These are phyloP conservation scores for Leccinum griseonigrum DNA, from an alignment of 1,284 basidiomycete species.

Conservation along the genomic window DNA sequence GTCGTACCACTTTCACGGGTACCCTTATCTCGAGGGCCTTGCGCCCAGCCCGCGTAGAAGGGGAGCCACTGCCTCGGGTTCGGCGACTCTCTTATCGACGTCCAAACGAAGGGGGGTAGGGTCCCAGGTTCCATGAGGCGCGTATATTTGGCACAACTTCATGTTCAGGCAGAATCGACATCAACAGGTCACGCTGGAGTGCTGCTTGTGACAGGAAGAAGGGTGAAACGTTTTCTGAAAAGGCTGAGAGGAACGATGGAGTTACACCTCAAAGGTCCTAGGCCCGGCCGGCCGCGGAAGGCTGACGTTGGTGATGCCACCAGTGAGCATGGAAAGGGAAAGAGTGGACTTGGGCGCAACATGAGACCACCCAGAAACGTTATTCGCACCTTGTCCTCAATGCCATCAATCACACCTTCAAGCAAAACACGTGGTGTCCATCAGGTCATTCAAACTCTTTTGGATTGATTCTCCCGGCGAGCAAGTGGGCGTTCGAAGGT, in stretches of 20 bases:
- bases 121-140: neutral
- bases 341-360: neutral
- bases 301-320: neutral
- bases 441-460: neutral
- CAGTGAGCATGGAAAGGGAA: neutral
- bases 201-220: neutral
- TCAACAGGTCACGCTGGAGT: neutral
- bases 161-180: neutral
- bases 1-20: neutral
- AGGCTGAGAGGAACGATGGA: neutral
- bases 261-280: neutral
- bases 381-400: neutral
- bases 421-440: neutral
- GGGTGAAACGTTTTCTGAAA: neutral
- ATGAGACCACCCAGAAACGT: neutral
- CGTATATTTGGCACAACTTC: neutral
- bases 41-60: neutral
- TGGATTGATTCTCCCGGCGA: neutral
- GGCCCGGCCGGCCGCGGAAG: neutral
- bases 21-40: neutral
- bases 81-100: neutral
- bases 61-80: neutral
- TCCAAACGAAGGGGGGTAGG: too few species aligned
- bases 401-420: neutral
- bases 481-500: neutral